These are phyloP conservation scores for Populus ilicifolia DNA, from an alignment of 345 rosid species.

Conservation along the genomic window DNA sequence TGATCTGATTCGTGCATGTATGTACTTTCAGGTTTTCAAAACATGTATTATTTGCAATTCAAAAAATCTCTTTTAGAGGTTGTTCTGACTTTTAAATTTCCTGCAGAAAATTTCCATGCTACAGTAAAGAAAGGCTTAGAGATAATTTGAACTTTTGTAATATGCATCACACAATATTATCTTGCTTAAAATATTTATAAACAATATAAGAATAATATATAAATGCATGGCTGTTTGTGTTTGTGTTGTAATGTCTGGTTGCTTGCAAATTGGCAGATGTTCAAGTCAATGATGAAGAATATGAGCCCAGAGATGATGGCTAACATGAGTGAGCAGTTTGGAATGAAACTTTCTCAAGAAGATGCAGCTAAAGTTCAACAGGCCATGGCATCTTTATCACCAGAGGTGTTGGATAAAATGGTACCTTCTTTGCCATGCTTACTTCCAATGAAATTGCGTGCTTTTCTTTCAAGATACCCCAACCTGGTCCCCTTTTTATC, in stretches of 20 bases:
- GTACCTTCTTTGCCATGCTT: conserved; percentile 32
- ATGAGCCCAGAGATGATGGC: conserved; percentile 96
- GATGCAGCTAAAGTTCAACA: conserved; percentile 87
- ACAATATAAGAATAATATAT: background rate
- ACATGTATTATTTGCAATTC: background rate
- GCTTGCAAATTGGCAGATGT: conserved; percentile 55
- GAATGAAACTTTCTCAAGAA: conserved; percentile 73
- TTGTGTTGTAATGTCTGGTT: background rate
- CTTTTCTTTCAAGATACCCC: background rate
- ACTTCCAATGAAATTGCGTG: background rate
- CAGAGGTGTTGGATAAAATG: conserved; percentile 81
- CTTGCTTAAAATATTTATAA: background rate
- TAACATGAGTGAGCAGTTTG: conserved; percentile 92
- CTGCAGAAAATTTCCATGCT: background rate
- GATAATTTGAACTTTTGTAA: background rate
- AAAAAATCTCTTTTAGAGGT: background rate
- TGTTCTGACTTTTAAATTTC: background rate
- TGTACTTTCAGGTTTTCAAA: background rate
- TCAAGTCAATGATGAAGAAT: conserved; percentile 77
- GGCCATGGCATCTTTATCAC: conserved; percentile 88
- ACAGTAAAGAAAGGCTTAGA: background rate
- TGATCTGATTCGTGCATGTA: background rate
- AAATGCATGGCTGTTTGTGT: background rate
- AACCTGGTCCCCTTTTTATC: background rate
- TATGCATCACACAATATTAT: no score